Evolutionary conservation across 805 yeast genomes (phyloP), one percentile per base, ranked within the genome.

Genomic region (Teunomyces kruisii): DNA sequence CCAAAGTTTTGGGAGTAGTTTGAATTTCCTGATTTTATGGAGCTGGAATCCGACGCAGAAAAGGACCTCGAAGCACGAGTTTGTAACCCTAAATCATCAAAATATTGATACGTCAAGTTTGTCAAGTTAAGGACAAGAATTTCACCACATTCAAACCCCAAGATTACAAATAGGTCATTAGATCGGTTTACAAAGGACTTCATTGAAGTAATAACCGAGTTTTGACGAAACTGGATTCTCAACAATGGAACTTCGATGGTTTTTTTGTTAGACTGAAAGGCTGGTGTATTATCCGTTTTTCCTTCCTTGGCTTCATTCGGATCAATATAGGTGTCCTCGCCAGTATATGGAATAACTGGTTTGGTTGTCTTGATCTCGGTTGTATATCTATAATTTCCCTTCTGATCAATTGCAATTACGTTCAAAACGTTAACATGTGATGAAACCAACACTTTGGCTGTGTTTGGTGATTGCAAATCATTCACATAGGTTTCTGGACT

Each of bases 61-160:
- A n/a, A 7, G 1, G 43, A 35, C 14, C 45, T 31, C 12, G 49
- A 44, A 5, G 54, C 41, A 33, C 55, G 30, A 27, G 14, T 15
- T 8, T 38, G 30, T n/a, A 28, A 17, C 13, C 40, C 40, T 79
- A 83, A 50, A 61, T 67, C 49, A 74, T 61, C 43, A 72, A 77
- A 40, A 59, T 65, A 33, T 72, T 78, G 40, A 80, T 73, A 50
- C 58, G 67, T 47, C 57, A 69, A 51, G 65, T 73, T 46, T 62
- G 59, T 47, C 58, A 84, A 76, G 50, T 84, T 86, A 29, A 83
- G 49, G 75, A 88, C 74, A 5, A 85, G 50, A 2, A 86, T 60
- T 52, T 83, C 88, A n/a, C 92, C 89, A 1, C 81, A 65, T 14
- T 83, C 78, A 49, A 81, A 76, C 1, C 92, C 94, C 14, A 83